Evolutionary conservation across 1,284 basidiomycete genomes (phyloP).

Genomic region (Coniferiporia weirii): DNA sequence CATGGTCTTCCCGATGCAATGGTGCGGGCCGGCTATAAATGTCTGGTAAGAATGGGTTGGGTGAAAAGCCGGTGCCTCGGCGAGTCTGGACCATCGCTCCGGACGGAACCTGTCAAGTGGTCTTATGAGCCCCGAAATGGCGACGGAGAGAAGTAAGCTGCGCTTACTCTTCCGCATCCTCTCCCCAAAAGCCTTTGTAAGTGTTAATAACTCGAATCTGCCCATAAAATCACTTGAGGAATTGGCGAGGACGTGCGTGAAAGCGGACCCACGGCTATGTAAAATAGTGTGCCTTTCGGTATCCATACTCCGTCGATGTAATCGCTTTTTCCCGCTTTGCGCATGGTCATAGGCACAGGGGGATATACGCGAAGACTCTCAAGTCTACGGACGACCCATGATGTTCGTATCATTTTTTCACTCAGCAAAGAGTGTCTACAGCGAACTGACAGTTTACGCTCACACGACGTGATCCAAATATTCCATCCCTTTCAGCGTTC

Average conservation of each 20-base stretch:
- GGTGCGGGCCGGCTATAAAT: constrained; percentile 19
- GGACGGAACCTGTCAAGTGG: constrained; percentile 16
- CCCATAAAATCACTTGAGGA: not conserved
- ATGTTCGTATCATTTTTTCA: too few relatives aligned
- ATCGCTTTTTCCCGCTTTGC: constrained; percentile 37
- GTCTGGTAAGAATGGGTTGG: constrained; percentile 14
- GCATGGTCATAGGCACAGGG: constrained; percentile 43
- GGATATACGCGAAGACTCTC: constrained; percentile 39
- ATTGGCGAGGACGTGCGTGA: not conserved
- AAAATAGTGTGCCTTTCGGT: constrained; percentile 42
- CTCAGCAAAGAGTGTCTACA: too few relatives aligned
- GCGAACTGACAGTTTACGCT: constrained; percentile 13
- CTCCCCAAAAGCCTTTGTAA: constrained; percentile 19
- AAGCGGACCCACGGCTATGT: constrained; percentile 36
- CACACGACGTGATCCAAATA: constrained; percentile 47
- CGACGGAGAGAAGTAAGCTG: not conserved
- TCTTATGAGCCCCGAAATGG: not conserved
- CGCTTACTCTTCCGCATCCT: constrained; percentile 17
- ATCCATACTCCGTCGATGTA: constrained; percentile 41
- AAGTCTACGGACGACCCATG: constrained; percentile 23
- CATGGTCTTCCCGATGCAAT: constrained; percentile 35
- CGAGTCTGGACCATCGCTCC: constrained; percentile 15
- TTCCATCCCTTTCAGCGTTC: constrained; percentile 39
- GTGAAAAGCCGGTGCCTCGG: constrained; percentile 1
- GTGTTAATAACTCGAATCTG: constrained; percentile 38